Evolutionary conservation across 306 rosid genomes (phyloP).

Genomic region (Macrotyloma uniflorum): DNA sequence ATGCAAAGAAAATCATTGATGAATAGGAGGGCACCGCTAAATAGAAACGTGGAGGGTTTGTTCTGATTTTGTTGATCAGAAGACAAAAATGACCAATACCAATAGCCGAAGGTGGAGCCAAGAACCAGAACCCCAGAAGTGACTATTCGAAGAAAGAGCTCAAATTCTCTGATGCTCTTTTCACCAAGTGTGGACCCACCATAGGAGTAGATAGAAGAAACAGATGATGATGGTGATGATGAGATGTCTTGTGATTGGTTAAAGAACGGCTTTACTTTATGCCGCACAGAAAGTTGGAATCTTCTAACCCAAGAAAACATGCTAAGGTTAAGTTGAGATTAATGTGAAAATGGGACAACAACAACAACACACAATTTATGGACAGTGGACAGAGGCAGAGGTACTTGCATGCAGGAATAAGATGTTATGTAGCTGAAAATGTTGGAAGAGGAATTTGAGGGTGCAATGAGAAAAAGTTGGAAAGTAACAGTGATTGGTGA

Average conservation of each 20-base stretch:
- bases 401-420: not conserved
- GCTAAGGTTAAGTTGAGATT: not conserved
- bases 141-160: slow-evolving; percentile 43
- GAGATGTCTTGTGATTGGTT: slow-evolving; percentile 47
- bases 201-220: slow-evolving; percentile 11
- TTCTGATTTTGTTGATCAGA: slow-evolving; percentile 38
- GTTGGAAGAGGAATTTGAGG: slow-evolving; percentile 31
- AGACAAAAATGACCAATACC: slow-evolving; percentile 51
- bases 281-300: slow-evolving; percentile 38
- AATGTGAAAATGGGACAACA: not conserved
- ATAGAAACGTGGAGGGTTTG: slow-evolving; percentile 50
- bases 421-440: not conserved
- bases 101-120: slow-evolving; percentile 55
- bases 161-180: slow-evolving; percentile 16
- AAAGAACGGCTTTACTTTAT: slow-evolving; percentile 28
- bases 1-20: not conserved
- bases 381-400: not conserved
- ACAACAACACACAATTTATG: not conserved
- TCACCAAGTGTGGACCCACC: slow-evolving; percentile 26
- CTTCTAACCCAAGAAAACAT: slow-evolving; percentile 65
- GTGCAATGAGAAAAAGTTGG: slow-evolving; percentile 4
- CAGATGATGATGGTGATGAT: slow-evolving; percentile 40
- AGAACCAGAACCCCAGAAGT: slow-evolving; percentile 53
- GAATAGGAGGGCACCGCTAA: slow-evolving; percentile 44
- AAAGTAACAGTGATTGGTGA: slow-evolving; percentile 19